A percentile compares a stretch with the other conserved stretches of the same genome.
Conservation (phyloP, 192 early-diverging fungal genomes). For the Mortierella claussenii region DNA sequence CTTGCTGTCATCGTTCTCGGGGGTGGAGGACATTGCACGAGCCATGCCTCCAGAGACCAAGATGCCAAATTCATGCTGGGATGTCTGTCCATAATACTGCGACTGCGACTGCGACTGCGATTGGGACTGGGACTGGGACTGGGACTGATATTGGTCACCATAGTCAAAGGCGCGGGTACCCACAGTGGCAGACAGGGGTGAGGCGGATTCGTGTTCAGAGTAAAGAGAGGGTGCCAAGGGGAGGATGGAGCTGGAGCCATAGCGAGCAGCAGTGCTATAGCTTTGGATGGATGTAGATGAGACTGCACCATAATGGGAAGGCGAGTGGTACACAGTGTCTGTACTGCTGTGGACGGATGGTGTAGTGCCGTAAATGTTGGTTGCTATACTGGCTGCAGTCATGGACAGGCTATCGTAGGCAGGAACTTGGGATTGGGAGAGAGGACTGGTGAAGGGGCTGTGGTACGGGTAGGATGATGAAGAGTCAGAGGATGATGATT, state of each 20-base stretch:
- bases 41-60: conserved; percentile 29
- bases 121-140: no score
- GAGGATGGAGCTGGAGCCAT: conserved; percentile 11
- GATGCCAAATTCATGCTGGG: conserved; percentile 33
- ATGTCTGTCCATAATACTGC: conserved; percentile 22
- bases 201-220: conserved; percentile 16
- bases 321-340: conserved; percentile 22
- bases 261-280: conserved; percentile 10
- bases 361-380: conserved; percentile 19
- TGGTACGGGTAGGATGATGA: conserved; percentile 32
- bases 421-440: conserved; percentile 9
- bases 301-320: conserved; percentile 7
- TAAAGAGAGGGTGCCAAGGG: conserved; percentile 23
- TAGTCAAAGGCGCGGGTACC: conserved; percentile 11
- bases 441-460: conserved; percentile 30
- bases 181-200: neutral
- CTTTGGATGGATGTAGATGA: conserved; percentile 1
- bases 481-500: conserved; percentile 7
- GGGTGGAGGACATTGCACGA: conserved; percentile 10
- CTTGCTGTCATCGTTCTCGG: neutral
- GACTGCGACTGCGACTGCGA: no score
- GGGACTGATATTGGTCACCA: conserved; percentile 23
- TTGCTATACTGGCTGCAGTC: conserved; percentile 13
- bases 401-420: conserved; percentile 25
- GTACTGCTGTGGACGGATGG: conserved; percentile 4